A percentile compares a stretch with the other conserved stretches of the same genome.
These are phyloP conservation scores for Argentina anserina DNA, from an alignment of 306 rosid species.

Conservation along the genomic window DNA sequence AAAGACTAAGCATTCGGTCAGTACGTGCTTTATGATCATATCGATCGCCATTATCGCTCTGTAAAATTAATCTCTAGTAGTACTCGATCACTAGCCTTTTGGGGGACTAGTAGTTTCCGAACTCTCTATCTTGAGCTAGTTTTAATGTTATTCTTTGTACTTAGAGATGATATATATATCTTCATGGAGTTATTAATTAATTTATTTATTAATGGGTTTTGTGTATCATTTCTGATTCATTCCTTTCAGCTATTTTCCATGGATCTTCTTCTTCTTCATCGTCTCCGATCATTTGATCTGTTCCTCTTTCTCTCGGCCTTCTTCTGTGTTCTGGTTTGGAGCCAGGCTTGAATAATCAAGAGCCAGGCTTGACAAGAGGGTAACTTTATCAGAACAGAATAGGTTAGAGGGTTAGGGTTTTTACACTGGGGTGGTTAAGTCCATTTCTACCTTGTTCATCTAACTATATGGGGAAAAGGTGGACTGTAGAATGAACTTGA, in stretches of 20 bases:
- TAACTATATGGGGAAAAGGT: conserved; percentile 27
- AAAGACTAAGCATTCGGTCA: not conserved
- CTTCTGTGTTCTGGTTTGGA: not conserved
- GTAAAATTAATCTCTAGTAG: conserved; percentile 5
- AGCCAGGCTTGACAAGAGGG: not conserved
- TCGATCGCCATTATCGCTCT: conserved; percentile 11
- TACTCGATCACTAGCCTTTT: conserved; percentile 1
- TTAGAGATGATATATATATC: conserved; percentile 24
- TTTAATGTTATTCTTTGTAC: conserved; percentile 28
- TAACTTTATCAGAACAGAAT: not conserved
- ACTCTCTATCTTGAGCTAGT: not conserved
- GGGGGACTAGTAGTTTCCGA: conserved; percentile 11
- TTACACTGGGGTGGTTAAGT: not conserved
- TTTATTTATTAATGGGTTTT: conserved; percentile 3
- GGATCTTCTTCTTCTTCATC: not conserved
- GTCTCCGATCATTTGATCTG: not conserved
- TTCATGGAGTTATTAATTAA: conserved; percentile 5
- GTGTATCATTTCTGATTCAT: not conserved
- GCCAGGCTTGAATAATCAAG: not conserved
- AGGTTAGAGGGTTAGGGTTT: conserved; percentile 41
- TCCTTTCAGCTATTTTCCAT: not conserved
- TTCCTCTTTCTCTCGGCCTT: not conserved
- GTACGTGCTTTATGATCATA: not conserved
- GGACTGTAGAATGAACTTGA: conserved; percentile 29
- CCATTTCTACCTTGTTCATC: conserved; percentile 6